Conservation (phyloP, 2,329 filamentous ascomycete species). For the Cryoendolithus antarcticus region DNA sequence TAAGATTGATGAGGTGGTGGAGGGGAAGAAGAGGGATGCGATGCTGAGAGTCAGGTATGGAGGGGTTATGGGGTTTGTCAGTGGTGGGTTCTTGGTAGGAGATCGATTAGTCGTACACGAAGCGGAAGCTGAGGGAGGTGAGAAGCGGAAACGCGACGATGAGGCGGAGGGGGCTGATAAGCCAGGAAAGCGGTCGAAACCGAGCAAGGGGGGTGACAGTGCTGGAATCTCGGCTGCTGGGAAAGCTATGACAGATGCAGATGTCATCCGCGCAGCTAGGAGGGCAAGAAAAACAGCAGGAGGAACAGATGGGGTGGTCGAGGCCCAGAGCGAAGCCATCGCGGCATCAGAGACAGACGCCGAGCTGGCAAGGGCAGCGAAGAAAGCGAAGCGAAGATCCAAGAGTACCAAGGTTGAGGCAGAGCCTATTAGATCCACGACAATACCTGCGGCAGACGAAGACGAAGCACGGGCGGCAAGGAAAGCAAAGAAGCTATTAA, state of each 20-base stretch:
- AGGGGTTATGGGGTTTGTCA: conserved; percentile 75
- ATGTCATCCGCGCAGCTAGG: no score
- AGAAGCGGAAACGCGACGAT: conserved; percentile 2
- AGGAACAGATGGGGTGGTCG: no score
- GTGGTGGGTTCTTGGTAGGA: conserved; percentile 60
- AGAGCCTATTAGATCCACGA: neutral
- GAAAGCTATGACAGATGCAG: no score
- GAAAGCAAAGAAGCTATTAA: conserved; percentile 15
- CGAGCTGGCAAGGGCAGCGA: conserved; percentile 20
- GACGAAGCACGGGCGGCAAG: conserved; percentile 27
- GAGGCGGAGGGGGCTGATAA: neutral
- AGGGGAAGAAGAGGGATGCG: conserved; percentile 48
- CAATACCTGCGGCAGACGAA: conserved; percentile 7
- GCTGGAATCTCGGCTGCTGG: neutral
- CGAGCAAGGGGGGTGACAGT: conserved; percentile 7
- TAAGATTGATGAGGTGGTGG: conserved; percentile 58
- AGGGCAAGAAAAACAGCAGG: no score
- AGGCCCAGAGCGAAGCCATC: conserved; percentile 1
- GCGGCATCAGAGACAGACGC: conserved; percentile 1
- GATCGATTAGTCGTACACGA: conserved; percentile 32
- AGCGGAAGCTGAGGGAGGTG: conserved; percentile 17
- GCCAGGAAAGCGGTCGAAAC: neutral
- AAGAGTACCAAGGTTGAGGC: conserved; percentile 2
- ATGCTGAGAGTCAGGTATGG: conserved; percentile 32
- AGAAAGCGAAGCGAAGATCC: conserved; percentile 12